A percentile compares a stretch with the other conserved stretches of the same genome.
phyloP scores from a whole-genome alignment of 768 basidiomycete genomes.

The Hygrophoropsis aurantiaca region DNA sequence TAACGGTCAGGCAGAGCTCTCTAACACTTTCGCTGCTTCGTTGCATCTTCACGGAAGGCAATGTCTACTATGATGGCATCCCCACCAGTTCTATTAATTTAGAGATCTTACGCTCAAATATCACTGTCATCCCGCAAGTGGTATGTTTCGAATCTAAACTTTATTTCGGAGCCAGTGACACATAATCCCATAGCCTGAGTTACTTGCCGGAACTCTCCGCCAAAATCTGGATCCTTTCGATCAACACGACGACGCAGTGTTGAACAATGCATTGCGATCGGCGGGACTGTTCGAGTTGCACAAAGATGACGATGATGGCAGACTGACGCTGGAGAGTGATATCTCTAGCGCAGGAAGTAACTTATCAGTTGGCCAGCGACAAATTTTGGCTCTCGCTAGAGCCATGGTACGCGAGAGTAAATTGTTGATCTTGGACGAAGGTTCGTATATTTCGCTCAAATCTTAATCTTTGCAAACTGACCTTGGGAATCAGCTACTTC shows the following conservation, averaged over 20 bases:
- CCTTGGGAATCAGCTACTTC: conserved; percentile 37
- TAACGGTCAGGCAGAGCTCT: conserved; percentile 35
- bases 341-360: conserved; percentile 38
- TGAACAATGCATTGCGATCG: conserved; percentile 39
- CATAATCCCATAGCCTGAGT: conserved; percentile 28
- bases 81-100: conserved; percentile 50
- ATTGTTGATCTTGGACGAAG: conserved; percentile 47
- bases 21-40: conserved; percentile 53
- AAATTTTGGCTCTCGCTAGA: conserved; percentile 43
- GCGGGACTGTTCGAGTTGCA: conserved; percentile 36
- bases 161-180: no score
- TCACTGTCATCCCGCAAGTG: conserved; percentile 59
- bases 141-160: not conserved
- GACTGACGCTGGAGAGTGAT: conserved; percentile 43
- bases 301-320: conserved; percentile 21
- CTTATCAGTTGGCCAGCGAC: conserved; percentile 46
- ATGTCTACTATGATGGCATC: conserved; percentile 55
- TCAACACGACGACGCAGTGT: conserved; percentile 43
- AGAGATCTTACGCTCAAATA: conserved; percentile 51
- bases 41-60: conserved; percentile 48
- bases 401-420: conserved; percentile 44
- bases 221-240: conserved; percentile 52
- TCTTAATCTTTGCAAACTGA: no score
- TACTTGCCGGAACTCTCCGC: conserved; percentile 44
- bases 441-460: conserved; percentile 3